Percentiles rank a stretch among this genome's conserved stretches.
These are phyloP conservation scores for Hymenoscyphus repandus DNA, from an alignment of 2,329 filamentous ascomycete genomes.

Conservation along the genomic window DNA sequence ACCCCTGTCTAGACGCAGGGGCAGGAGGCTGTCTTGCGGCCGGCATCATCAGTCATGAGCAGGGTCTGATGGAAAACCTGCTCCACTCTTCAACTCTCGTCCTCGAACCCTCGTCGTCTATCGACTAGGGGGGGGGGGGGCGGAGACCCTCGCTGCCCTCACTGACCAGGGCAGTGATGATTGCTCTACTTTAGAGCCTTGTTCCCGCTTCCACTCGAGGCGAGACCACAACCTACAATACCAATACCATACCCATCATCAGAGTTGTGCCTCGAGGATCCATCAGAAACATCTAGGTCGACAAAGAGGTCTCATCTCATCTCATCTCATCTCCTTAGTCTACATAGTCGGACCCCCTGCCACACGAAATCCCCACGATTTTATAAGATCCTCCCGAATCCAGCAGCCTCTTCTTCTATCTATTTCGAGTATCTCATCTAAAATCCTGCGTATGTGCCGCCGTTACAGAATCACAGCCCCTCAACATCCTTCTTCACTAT, in stretches of 20 bases:
- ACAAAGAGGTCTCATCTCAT: constrained; percentile 27
- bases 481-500: constrained; percentile 8
- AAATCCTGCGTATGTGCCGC: constrained; percentile 27
- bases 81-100: not conserved
- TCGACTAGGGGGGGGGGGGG: too few relatives aligned
- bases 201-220: constrained; percentile 16
- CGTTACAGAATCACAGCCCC: constrained; percentile 28
- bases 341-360: constrained; percentile 11
- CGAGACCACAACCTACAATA: constrained; percentile 23
- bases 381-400: constrained; percentile 19
- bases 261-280: constrained; percentile 26
- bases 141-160: too few relatives aligned
- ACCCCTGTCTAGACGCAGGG: not conserved
- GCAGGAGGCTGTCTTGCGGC: too few relatives aligned
- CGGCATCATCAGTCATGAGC: not conserved
- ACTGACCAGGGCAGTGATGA: not conserved
- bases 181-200: constrained; percentile 25
- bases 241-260: constrained; percentile 7
- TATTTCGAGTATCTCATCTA: constrained; percentile 25
- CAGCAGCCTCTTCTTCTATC: constrained; percentile 12
- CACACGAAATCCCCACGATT: constrained; percentile 18
- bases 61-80: not conserved
- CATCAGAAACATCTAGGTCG: constrained; percentile 20
- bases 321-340: constrained; percentile 17
- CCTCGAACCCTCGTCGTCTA: not conserved